Evolutionary conservation across 1,139 yeast genomes (phyloP).

Genomic region (Suhomyces kunorum): DNA sequence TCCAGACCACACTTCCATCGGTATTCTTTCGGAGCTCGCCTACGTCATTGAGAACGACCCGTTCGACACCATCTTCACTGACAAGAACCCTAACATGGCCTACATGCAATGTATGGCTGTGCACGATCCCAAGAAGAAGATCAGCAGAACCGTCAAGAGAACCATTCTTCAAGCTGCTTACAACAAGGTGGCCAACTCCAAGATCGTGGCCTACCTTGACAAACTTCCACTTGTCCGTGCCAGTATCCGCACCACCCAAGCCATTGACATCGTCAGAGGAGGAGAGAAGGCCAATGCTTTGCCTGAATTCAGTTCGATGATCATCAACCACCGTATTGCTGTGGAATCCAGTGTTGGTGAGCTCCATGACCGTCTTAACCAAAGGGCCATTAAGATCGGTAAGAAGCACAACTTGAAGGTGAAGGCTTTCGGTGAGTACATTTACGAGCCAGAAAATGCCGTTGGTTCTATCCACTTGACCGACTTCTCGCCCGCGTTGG

Average conservation of each 20-base stretch:
- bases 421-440: slow-evolving; percentile 20
- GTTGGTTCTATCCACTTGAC: slow-evolving; percentile 30
- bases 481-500: slow-evolving; percentile 19
- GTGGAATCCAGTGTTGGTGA: slow-evolving; percentile 29
- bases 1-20: slow-evolving; percentile 72
- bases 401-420: slow-evolving; percentile 22
- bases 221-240: slow-evolving; percentile 20
- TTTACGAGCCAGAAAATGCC: slow-evolving; percentile 20
- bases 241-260: slow-evolving; percentile 36
- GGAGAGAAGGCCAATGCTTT: slow-evolving; percentile 41
- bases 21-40: slow-evolving; percentile 60
- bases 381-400: slow-evolving; percentile 31
- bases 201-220: slow-evolving; percentile 21
- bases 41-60: slow-evolving; percentile 51
- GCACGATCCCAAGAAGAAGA: slow-evolving; percentile 23
- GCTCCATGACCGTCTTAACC: slow-evolving; percentile 23
- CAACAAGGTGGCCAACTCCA: slow-evolving; percentile 28
- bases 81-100: slow-evolving; percentile 50
- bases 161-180: slow-evolving; percentile 30
- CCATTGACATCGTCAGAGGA: slow-evolving; percentile 35
- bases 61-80: slow-evolving; percentile 44
- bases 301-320: slow-evolving; percentile 38
- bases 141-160: slow-evolving; percentile 19
- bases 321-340: slow-evolving; percentile 37
- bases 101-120: slow-evolving; percentile 52